phyloP scores from a whole-genome alignment of 768 basidiomycete genomes.

The Boletus rubroflammeus region DNA sequence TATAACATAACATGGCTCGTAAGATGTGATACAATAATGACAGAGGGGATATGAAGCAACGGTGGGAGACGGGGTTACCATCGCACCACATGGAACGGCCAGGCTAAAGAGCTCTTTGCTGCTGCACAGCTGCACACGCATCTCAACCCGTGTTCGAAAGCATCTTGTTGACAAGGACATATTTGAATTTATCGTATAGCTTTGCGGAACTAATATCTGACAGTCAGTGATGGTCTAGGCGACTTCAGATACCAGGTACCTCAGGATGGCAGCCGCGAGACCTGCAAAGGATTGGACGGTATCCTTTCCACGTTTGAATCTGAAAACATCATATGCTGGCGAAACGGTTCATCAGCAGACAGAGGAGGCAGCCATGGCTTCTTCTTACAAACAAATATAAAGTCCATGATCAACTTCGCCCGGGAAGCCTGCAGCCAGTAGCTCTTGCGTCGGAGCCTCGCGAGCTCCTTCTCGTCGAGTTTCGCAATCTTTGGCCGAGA shows the following conservation, averaged over 20 bases:
- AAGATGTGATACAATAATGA: not conserved
- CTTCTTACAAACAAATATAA: slow-evolving; percentile 79
- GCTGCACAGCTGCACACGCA: not conserved
- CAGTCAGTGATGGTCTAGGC: slow-evolving; percentile 1
- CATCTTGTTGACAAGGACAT: slow-evolving; percentile 50
- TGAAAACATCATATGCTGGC: slow-evolving; percentile 78
- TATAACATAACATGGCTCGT: not conserved
- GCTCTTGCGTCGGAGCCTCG: slow-evolving; percentile 62
- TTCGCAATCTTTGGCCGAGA: slow-evolving; percentile 56
- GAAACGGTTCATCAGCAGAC: slow-evolving; percentile 6
- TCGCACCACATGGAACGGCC: not conserved
- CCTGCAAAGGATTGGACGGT: slow-evolving; percentile 64
- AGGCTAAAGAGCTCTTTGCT: not conserved
- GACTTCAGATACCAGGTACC: slow-evolving; percentile 42
- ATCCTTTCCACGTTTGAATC: slow-evolving; percentile 56
- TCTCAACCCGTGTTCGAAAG: slow-evolving; percentile 23
- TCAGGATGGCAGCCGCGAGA: slow-evolving; percentile 65
- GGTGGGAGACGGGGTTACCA: not conserved
- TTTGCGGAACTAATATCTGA: slow-evolving; percentile 56
- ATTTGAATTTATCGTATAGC: slow-evolving; percentile 70
- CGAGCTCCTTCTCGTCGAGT: slow-evolving; percentile 67
- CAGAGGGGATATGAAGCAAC: not conserved
- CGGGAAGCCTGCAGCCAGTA: slow-evolving; percentile 73
- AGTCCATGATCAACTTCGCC: slow-evolving; percentile 75
- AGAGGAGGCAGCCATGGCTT: slow-evolving; percentile 18